Percentiles rank a stretch among this genome's conserved stretches.
Conservation (phyloP, 1,284 basidiomycete genomes). For the Sutorius eximius region DNA sequence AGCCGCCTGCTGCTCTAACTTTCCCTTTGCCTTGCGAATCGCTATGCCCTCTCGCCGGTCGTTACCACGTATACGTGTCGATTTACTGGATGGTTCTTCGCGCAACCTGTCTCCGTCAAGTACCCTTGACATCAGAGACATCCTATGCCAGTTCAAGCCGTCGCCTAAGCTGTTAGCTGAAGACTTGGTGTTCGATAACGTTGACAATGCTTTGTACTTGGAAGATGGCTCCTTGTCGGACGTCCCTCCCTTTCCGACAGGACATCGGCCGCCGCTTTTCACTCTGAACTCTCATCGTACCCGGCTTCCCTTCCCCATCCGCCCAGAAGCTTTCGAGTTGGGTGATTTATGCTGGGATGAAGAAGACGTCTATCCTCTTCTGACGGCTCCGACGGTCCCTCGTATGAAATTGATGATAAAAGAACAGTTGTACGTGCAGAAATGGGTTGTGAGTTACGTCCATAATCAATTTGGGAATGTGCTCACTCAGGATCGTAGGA, state of each 20-base stretch:
- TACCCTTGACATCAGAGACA: slow-evolving; percentile 32
- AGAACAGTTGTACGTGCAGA: slow-evolving; percentile 49
- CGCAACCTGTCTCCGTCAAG: slow-evolving; percentile 22
- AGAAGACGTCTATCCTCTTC: slow-evolving; percentile 11
- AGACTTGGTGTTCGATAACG: slow-evolving; percentile 6
- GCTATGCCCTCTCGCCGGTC: slow-evolving; percentile 18
- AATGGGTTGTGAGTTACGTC: slow-evolving; percentile 52
- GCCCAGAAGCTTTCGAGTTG: slow-evolving; percentile 22
- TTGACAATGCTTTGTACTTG: slow-evolving; percentile 6
- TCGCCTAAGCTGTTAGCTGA: slow-evolving; percentile 26
- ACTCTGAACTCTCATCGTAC: slow-evolving; percentile 25
- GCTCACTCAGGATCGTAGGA: slow-evolving; percentile 27
- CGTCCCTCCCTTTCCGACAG: slow-evolving; percentile 28
- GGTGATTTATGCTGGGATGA: slow-evolving; percentile 24
- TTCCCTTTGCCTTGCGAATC: slow-evolving; percentile 6
- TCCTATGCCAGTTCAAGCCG: slow-evolving; percentile 15
- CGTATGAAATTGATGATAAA: slow-evolving; percentile 50
- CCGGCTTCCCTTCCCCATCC: slow-evolving; percentile 30
- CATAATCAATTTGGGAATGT: background rate
- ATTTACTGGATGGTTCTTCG: slow-evolving; percentile 14
- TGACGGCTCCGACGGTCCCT: slow-evolving; percentile 53
- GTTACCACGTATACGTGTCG: slow-evolving; percentile 29
- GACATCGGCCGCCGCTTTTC: slow-evolving; percentile 27
- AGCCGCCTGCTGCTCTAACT: slow-evolving; percentile 13
- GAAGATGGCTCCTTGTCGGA: slow-evolving; percentile 16